phyloP scores from a whole-genome alignment of 768 basidiomycete genomes.

The Collybiopsis confluens region DNA sequence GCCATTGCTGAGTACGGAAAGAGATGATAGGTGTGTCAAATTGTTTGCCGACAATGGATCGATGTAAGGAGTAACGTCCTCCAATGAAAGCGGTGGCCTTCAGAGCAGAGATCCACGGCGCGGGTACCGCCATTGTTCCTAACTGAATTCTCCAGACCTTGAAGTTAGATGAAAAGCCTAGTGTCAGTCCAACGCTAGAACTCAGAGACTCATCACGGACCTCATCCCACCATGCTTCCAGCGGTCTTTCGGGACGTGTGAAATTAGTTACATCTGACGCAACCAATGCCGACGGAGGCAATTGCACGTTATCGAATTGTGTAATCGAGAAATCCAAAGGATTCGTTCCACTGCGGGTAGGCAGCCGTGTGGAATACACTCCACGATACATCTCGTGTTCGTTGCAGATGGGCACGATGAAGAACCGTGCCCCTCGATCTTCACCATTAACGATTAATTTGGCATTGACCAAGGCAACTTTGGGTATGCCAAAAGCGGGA shows the following conservation, averaged over 20 bases:
- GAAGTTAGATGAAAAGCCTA: background rate
- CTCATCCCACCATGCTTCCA: conserved; percentile 52
- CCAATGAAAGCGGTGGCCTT: conserved; percentile 52
- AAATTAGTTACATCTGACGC: conserved; percentile 38
- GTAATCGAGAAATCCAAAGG: conserved; percentile 59
- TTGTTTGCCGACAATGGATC: conserved; percentile 39
- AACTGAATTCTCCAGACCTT: conserved; percentile 47
- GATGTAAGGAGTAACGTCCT: conserved; percentile 55
- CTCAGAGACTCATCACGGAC: conserved; percentile 1
- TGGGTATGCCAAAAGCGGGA: conserved; percentile 48
- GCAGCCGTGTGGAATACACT: conserved; percentile 45
- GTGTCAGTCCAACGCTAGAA: background rate
- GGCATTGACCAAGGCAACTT: conserved; percentile 55
- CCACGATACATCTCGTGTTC: conserved; percentile 50
- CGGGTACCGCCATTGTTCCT: conserved; percentile 49
- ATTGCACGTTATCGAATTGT: conserved; percentile 46
- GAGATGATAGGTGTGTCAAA: conserved; percentile 48
- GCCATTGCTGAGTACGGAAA: conserved; percentile 65
- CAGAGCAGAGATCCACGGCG: conserved; percentile 46
- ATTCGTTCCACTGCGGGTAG: conserved; percentile 46
- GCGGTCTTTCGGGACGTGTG: conserved; percentile 32
- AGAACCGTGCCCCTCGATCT: conserved; percentile 49
- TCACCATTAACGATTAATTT: conserved; percentile 46
- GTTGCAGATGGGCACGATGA: conserved; percentile 53
- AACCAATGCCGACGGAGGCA: conserved; percentile 48